Base-by-base conservation (phyloP, 208 protist species). In the Trypanosoma mega region DNA sequence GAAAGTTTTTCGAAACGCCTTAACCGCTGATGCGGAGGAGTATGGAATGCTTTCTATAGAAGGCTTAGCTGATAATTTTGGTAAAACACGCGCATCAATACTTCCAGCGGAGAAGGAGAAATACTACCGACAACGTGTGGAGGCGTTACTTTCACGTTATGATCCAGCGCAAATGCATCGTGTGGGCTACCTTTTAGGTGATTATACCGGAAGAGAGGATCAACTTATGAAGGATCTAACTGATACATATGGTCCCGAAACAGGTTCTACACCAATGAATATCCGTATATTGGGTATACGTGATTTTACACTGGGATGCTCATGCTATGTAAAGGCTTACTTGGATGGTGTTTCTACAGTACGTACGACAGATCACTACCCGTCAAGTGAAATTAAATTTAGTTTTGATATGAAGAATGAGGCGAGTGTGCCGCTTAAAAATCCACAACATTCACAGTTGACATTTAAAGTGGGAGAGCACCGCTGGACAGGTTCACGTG, bases 251-350 rank as follows among this genome's bases (percentile, higher is more conserved):
- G 72, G 59, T 44, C 64, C 56, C 8, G 64, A 68, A 53, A 67
- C 45, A 31, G 72, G 72, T 30, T 30, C 72, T 27, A 82, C 82
- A 1, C 85, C 82, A 9, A 87, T 94, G 82, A 74, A 70, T 9
- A 74, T 94, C 55, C 73, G 66, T 18, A 60, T 94, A 18, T 60
- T 91, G 9, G 78, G 80, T 24, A 66, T 94, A 59, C 58, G 61
- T 20, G 68, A 72, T 12, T 89, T 88, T 59, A 14, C 44, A 24
- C 60, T 58, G 6, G 50, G 60, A 1, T 72, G 31, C 18, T 37
- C 70, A 36, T 86, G 72, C 53, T 89, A 87, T 68, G 88, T 92
- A 50, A 90, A 87, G 61, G 83, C 69, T 24, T 82, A 84, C 60
- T 43, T 94, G 30, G 74, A 85, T 50, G 56, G 69, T 29, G 52